Conservation (phyloP, 2,329 filamentous ascomycete species). For the Nemania sp. region DNA sequence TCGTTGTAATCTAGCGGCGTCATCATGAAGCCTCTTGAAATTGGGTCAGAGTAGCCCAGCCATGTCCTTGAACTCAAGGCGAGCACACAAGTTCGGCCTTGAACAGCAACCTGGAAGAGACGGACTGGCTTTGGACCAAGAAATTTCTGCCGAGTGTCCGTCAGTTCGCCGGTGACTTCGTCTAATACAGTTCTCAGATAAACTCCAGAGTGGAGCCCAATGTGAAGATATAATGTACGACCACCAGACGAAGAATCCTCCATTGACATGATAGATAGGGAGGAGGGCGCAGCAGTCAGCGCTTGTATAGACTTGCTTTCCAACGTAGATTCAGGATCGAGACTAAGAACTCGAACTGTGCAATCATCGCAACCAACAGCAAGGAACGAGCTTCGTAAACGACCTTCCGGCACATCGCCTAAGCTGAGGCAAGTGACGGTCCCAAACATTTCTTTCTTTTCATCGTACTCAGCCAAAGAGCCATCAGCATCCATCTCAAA, state of each 20-base stretch:
- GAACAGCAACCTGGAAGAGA: slow-evolving; percentile 87
- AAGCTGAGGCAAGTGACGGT: slow-evolving; percentile 95
- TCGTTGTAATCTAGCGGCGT: slow-evolving; percentile 87
- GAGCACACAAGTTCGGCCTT: slow-evolving; percentile 81
- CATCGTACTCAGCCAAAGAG: slow-evolving; percentile 88
- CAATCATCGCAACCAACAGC: slow-evolving; percentile 97
- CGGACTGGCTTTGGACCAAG: slow-evolving; percentile 88
- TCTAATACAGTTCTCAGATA: slow-evolving; percentile 95
- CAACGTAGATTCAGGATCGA: slow-evolving; percentile 86
- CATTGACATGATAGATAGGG: slow-evolving; percentile 92
- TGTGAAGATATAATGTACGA: slow-evolving; percentile 89
- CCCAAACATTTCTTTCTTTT: slow-evolving; percentile 92
- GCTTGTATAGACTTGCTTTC: slow-evolving; percentile 96
- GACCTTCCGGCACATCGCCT: slow-evolving; percentile 88
- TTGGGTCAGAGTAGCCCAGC: slow-evolving; percentile 89
- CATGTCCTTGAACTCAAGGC: slow-evolving; percentile 93
- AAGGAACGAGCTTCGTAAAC: slow-evolving; percentile 85
- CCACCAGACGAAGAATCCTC: slow-evolving; percentile 88
- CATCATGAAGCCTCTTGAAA: slow-evolving; percentile 85
- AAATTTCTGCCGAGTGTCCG: slow-evolving; percentile 92
- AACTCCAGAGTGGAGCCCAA: slow-evolving; percentile 92
- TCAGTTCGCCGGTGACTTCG: slow-evolving; percentile 92
- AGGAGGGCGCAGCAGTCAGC: slow-evolving; percentile 84
- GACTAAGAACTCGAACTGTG: slow-evolving; percentile 87
- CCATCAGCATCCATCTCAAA: slow-evolving; percentile 97